Evolutionary conservation across 352 stramenopile species (phyloP).

Genomic region (Phytophthora europaea): DNA sequence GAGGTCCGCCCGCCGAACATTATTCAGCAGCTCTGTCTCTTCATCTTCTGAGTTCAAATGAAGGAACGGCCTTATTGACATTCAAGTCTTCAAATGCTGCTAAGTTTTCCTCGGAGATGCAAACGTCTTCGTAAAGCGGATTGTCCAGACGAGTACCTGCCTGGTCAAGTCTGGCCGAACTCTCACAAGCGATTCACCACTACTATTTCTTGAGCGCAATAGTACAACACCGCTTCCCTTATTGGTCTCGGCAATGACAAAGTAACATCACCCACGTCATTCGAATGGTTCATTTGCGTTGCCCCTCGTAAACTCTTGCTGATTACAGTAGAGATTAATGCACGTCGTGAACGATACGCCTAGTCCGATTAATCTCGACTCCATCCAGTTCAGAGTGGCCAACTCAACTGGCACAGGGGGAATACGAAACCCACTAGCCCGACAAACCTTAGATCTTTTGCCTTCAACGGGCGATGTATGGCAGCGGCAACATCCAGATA

Average conservation of each 20-base stretch:
- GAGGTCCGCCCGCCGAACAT: too few species aligned
- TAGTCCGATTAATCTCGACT: conserved; percentile 8
- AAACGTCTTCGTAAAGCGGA: conserved; percentile 6
- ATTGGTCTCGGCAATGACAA: background rate
- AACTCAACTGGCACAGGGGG: background rate
- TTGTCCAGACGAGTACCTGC: conserved; percentile 5
- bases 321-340: conserved; percentile 10
- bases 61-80: background rate
- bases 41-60: too few species aligned
- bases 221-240: background rate
- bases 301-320: conserved; percentile 21
- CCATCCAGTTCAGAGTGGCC: conserved; percentile 12
- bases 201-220: too few species aligned
- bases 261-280: conserved; percentile 1
- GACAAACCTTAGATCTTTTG: conserved; percentile 6
- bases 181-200: background rate
- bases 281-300: conserved; percentile 28
- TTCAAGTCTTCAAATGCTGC: background rate
- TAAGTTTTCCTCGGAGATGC: conserved; percentile 4
- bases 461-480: background rate
- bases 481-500: conserved; percentile 3
- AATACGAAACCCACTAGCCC: conserved; percentile 19
- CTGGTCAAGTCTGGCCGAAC: conserved; percentile 9
- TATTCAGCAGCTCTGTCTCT: too few species aligned
- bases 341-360: conserved; percentile 19